Base-by-base conservation (phyloP, 2,329 filamentous ascomycete genomes). In the Cladophialophora chaetospira region DNA sequence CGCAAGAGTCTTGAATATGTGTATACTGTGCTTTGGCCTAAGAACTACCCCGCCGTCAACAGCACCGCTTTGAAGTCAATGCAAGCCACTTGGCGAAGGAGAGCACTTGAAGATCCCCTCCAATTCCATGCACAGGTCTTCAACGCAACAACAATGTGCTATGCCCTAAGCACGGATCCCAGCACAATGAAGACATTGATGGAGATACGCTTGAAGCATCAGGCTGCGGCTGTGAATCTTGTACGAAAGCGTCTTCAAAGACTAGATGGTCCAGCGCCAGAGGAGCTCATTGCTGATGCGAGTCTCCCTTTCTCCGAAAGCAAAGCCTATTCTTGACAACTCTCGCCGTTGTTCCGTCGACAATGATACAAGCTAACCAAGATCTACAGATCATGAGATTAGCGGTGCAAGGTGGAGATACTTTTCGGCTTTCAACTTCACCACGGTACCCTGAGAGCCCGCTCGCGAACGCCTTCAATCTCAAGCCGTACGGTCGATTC, bases 1-100 rank as follows among this genome's bases (percentile, higher is more conserved):
- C 44, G 40, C 40, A 43, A 47, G 28, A 47, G 44, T 25, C 44
- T 47, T 19, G 44, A 47, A 33, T 47, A 47, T 28, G 28, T 33
- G 15, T 47, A 47, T 19, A 17, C 25, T 3, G 44, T 47, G 3
- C 44, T 47, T 26, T 47, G 44, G 44, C 44, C 44, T n/a, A 29
- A 33, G 26, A 47, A 47, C 17, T 47, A 29, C n/a, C 44, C 44
- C 15, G 26, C 44, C n/a, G 28, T 47, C 15, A 31, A 11, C 23
- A 26, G n/a, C 6, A 2, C 5, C 6, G 25, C 44, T 9, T 26
- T 47, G 44, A 21, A 19, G 10, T 47, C 44, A 9, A 47, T 29
- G 25, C 44, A 23, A 33, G n/a, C 17, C 26, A 29, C 28, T 8
- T 47, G 44, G 44, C 25, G 28, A 5, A 29, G 44, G 28, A 47